Percentiles rank a stretch among this genome's conserved stretches.
These are phyloP conservation scores for Cucurbita moschata DNA, from an alignment of 306 rosid species.

Conservation along the genomic window DNA sequence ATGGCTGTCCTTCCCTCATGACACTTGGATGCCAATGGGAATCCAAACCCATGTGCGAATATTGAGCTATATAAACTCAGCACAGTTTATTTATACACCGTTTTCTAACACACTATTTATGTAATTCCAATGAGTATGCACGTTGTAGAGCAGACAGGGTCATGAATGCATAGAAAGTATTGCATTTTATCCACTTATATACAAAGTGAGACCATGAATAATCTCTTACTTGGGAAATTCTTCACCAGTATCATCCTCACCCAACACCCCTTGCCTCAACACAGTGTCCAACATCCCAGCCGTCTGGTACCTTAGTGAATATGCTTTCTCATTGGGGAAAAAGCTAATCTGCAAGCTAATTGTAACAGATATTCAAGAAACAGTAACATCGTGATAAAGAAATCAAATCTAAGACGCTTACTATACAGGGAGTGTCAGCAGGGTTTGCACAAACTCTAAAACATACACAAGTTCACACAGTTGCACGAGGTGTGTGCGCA, in stretches of 20 bases:
- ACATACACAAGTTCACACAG: background rate
- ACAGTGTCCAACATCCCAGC: constrained; percentile 91
- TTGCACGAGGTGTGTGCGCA: background rate
- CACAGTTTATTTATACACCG: background rate
- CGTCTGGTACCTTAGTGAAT: constrained; percentile 83
- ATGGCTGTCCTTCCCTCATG: background rate
- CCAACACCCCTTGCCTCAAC: constrained; percentile 78
- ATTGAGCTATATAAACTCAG: background rate
- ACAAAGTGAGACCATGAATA: background rate
- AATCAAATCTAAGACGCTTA: background rate
- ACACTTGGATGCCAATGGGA: background rate
- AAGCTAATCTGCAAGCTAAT: constrained; percentile 94
- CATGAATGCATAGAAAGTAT: background rate
- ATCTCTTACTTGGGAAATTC: constrained; percentile 69
- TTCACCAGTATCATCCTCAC: constrained; percentile 94
- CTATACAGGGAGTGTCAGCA: background rate
- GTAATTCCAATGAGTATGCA: background rate
- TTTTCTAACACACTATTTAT: background rate
- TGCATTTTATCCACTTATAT: background rate
- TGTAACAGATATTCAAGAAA: constrained; percentile 44
- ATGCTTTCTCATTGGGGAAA: constrained; percentile 78
- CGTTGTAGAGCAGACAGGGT: background rate
- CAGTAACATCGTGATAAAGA: constrained; percentile 20
- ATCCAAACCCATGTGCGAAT: background rate
- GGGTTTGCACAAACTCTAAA: background rate